Percentiles rank a stretch among this genome's conserved stretches.
These are phyloP conservation scores for Ophiorrhiza pumila DNA, from an alignment of 257 asterid genomes.

Conservation along the genomic window DNA sequence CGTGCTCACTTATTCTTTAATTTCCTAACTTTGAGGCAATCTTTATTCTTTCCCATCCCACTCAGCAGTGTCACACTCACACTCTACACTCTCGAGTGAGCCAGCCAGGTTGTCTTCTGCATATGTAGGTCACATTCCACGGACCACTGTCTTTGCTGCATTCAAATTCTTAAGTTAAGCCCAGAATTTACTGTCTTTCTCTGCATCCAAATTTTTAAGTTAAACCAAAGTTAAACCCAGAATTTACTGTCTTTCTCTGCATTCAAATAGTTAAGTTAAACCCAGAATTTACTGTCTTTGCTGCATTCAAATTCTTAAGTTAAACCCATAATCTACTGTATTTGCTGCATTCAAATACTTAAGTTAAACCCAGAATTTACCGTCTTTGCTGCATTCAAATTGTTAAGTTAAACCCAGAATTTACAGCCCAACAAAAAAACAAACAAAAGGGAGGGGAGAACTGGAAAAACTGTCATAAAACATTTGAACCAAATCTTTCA, in stretches of 20 bases:
- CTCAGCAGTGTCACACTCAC: not conserved
- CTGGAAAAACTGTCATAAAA: too few species aligned
- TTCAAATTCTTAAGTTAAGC: not conserved
- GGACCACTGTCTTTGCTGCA: not conserved
- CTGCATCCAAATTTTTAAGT: not conserved
- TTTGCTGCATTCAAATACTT: not conserved
- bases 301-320: not conserved
- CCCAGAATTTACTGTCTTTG: too few species aligned
- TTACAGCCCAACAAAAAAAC: too few species aligned
- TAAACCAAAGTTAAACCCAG: too few species aligned
- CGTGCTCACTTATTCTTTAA: too few species aligned
- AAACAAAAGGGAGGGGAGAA: too few species aligned
- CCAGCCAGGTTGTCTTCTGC: not conserved
- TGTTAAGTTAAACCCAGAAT: not conserved
- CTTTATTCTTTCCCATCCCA: not conserved
- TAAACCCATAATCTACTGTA: too few species aligned
- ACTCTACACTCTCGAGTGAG: too few species aligned
- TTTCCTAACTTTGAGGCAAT: conserved; percentile 3
- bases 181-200: too few species aligned
- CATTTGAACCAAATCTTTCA: too few species aligned
- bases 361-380: too few species aligned
- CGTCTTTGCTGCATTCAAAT: not conserved
- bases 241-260: too few species aligned
- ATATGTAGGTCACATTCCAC: not conserved
- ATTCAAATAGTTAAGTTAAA: not conserved